A percentile compares a stretch with the other conserved stretches of the same genome.
These are phyloP conservation scores for Xylaria flabelliformis DNA, from an alignment of 495 filamentous ascomycete genomes.

Conservation along the genomic window DNA sequence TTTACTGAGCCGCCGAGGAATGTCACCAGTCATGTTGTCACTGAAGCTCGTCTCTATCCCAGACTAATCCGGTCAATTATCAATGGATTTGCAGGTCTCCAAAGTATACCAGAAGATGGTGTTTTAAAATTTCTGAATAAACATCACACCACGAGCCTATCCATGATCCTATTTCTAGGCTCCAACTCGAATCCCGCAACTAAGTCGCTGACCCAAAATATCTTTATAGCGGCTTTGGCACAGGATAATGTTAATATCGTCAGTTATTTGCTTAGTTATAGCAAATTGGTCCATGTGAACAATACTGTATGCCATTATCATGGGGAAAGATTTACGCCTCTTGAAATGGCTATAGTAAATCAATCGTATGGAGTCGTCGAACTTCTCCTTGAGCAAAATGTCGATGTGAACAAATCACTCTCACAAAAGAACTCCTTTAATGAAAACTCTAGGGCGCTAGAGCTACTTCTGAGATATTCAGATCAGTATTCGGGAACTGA, in stretches of 20 bases:
- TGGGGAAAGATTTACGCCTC: not conserved
- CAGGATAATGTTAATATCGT: not conserved
- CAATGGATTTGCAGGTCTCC: not conserved
- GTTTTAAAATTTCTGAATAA: not conserved
- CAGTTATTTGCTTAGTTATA: not conserved
- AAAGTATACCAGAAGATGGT: not conserved
- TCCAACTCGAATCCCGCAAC: not conserved
- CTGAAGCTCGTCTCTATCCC: not conserved
- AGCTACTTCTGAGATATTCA: not conserved
- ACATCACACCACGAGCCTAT: not conserved
- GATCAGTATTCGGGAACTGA: not conserved
- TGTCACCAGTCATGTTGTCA: not conserved
- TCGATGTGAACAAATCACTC: conserved; percentile 1
- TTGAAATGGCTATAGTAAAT: not conserved
- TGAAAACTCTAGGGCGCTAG: too few relatives aligned
- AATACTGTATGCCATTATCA: not conserved
- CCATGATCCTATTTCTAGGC: not conserved
- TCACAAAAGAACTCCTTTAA: too few relatives aligned
- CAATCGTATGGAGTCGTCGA: not conserved
- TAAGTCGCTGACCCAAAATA: not conserved
- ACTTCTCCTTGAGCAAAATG: not conserved
- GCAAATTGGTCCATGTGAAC: not conserved
- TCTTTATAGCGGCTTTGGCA: not conserved
- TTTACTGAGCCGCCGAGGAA: not conserved
- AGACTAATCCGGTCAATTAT: not conserved